Conservation (phyloP, 208 protist species). For the Tritrichomonas musculus region DNA sequence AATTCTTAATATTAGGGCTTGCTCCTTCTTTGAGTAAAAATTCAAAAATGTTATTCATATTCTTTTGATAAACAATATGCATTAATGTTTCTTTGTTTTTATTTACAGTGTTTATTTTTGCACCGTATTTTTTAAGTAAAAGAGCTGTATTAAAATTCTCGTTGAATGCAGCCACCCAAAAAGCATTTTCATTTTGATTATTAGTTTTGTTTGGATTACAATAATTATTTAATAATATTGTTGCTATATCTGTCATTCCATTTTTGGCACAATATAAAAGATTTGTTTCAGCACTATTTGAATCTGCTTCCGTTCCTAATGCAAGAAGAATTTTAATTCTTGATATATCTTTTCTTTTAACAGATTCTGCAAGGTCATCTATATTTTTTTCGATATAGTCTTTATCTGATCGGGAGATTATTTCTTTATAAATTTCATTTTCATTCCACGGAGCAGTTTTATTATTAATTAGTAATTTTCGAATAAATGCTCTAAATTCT, state of each 20-base stretch:
- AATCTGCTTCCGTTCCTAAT: not conserved
- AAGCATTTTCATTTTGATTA: not conserved
- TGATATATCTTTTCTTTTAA: not conserved
- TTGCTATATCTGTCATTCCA: not conserved
- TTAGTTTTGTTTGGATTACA: not conserved
- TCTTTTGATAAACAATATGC: not conserved
- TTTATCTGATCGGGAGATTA: not conserved
- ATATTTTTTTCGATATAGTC: not conserved
- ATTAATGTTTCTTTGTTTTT: not conserved
- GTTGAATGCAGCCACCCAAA: not conserved
- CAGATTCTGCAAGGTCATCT: not conserved
- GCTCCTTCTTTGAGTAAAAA: not conserved
- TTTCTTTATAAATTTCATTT: not conserved
- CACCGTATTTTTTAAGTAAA: not conserved
- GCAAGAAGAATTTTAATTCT: not conserved
- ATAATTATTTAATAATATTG: not conserved
- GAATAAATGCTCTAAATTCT: not conserved
- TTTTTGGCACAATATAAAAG: not conserved
- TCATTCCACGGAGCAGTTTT: not conserved
- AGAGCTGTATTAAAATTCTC: not conserved
- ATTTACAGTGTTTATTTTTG: not conserved
- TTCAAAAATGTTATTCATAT: not conserved
- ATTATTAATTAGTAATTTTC: not conserved
- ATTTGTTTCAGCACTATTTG: not conserved
- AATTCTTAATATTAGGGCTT: not conserved